Percentiles rank a stretch among this genome's conserved stretches.
Conservation (phyloP, 2,329 filamentous ascomycete genomes). For the Stenocarpella maydis region DNA sequence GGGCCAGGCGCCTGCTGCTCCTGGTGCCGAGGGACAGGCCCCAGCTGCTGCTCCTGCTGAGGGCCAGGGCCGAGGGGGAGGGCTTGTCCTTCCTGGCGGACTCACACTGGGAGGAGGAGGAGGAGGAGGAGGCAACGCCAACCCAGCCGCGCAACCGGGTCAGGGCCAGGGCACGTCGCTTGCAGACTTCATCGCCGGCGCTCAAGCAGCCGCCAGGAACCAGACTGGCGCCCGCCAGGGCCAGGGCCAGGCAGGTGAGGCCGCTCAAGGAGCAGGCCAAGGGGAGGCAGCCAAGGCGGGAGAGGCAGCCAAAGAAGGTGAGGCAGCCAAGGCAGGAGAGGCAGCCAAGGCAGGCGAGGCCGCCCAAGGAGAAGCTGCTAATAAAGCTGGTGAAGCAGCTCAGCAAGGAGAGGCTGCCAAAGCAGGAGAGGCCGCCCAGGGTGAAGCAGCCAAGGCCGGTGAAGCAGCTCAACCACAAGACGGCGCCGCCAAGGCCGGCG, state of each 20-base stretch:
- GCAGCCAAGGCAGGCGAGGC: neutral
- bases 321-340: constrained; percentile 15
- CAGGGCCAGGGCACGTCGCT: constrained; percentile 20
- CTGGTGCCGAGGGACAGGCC: constrained; percentile 1
- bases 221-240: constrained; percentile 24
- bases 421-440: neutral
- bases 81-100: constrained; percentile 12
- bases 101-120: constrained; percentile 27
- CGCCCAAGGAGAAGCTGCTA: neutral
- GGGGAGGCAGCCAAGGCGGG: neutral
- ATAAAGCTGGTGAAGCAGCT: neutral
- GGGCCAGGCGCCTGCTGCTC: constrained; percentile 11
- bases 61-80: neutral
- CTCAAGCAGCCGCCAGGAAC: constrained; percentile 26
- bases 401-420: neutral
- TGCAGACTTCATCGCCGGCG: constrained; percentile 18
- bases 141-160: constrained; percentile 13
- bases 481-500: neutral
- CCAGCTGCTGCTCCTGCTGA: constrained; percentile 12
- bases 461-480: neutral
- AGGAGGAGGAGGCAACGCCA: constrained; percentile 19
- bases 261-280: neutral
- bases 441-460: neutral
- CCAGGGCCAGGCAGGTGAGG: neutral
- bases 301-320: constrained; percentile 19